phyloP scores from a whole-genome alignment of 768 basidiomycete species.

The Lactifluus rugatus region DNA sequence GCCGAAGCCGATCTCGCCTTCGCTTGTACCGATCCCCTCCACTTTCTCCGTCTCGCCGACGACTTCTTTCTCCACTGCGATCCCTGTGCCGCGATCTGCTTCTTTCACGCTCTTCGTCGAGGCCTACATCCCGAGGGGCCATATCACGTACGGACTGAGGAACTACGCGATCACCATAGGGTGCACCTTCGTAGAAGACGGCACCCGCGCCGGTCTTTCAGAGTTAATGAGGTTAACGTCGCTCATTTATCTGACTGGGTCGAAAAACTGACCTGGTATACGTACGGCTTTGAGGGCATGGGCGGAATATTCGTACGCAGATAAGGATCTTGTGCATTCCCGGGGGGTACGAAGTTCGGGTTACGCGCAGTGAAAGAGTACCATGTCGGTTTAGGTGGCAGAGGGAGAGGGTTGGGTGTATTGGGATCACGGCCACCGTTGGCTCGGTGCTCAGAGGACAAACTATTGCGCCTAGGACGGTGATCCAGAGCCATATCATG shows the following conservation, averaged over 20 bases:
- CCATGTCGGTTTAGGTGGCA: slow-evolving; percentile 10
- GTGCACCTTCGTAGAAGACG: slow-evolving; percentile 12
- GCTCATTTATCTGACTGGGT: background rate
- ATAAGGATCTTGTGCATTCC: slow-evolving; percentile 13
- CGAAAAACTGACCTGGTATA: slow-evolving; percentile 7
- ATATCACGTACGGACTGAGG: slow-evolving; percentile 5
- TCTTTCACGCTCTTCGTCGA: slow-evolving; percentile 1
- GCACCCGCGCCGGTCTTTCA: slow-evolving; percentile 11
- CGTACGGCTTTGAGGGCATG: slow-evolving; percentile 4
- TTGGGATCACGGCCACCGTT: slow-evolving; percentile 3
- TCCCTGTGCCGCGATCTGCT: slow-evolving; percentile 12
- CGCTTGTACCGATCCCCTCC: slow-evolving; percentile 1
- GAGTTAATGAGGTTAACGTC: background rate
- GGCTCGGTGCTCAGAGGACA: background rate
- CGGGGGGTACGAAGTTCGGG: slow-evolving; percentile 6
- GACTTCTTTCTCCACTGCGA: slow-evolving; percentile 7
- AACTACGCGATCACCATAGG: slow-evolving; percentile 12
- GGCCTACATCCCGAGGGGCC: background rate
- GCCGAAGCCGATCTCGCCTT: slow-evolving; percentile 8
- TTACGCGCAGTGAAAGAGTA: slow-evolving; percentile 9
- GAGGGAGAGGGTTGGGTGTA: slow-evolving; percentile 9
- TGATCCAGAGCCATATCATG: slow-evolving; percentile 11
- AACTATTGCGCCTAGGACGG: background rate
- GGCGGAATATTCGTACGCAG: slow-evolving; percentile 7
- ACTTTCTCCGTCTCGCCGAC: slow-evolving; percentile 10